These are phyloP conservation scores for Cubamyces sp. DNA, from an alignment of 768 basidiomycete genomes.

Conservation along the genomic window DNA sequence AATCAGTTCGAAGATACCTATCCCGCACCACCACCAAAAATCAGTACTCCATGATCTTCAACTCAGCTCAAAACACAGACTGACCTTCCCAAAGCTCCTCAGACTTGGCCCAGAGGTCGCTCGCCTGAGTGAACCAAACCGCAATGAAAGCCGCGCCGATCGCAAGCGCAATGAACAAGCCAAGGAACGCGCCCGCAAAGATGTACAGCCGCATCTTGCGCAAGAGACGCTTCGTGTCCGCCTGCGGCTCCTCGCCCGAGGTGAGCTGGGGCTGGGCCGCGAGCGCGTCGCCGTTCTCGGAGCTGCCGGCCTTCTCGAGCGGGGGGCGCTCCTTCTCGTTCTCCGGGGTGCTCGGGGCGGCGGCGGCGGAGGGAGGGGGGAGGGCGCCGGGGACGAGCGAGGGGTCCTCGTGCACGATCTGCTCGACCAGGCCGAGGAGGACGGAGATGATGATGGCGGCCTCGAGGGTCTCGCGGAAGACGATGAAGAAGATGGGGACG, in stretches of 20 bases:
- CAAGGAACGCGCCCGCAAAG: slow-evolving; percentile 71
- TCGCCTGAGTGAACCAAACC: slow-evolving; percentile 92
- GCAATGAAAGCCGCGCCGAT: slow-evolving; percentile 94
- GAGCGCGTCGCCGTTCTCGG: slow-evolving; percentile 21
- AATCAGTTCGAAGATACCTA: slow-evolving; percentile 72
- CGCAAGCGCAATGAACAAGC: slow-evolving; percentile 77
- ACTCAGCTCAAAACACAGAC: slow-evolving; percentile 31
- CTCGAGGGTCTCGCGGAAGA: slow-evolving; percentile 94
- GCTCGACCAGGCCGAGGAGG: slow-evolving; percentile 89
- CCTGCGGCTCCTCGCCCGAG: slow-evolving; percentile 30
- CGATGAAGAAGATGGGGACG: slow-evolving; percentile 94
- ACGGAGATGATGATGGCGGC: slow-evolving; percentile 92
- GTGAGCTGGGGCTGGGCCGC: slow-evolving; percentile 27
- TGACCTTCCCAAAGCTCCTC: slow-evolving; percentile 94
- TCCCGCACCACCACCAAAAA: neutral
- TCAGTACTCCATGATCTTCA: neutral
- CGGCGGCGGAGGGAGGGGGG: neutral
- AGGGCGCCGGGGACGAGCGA: slow-evolving; percentile 16
- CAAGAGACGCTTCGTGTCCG: slow-evolving; percentile 48
- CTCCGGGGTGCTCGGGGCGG: slow-evolving; percentile 14
- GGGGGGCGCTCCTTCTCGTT: slow-evolving; percentile 26
- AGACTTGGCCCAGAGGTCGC: slow-evolving; percentile 79
- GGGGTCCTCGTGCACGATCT: slow-evolving; percentile 55
- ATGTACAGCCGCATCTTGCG: slow-evolving; percentile 79
- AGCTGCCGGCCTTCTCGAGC: slow-evolving; percentile 16